A percentile compares a stretch with the other conserved stretches of the same genome.
Conservation (phyloP, 129 eudicot genomes). For the Dittrichia graveolens region DNA sequence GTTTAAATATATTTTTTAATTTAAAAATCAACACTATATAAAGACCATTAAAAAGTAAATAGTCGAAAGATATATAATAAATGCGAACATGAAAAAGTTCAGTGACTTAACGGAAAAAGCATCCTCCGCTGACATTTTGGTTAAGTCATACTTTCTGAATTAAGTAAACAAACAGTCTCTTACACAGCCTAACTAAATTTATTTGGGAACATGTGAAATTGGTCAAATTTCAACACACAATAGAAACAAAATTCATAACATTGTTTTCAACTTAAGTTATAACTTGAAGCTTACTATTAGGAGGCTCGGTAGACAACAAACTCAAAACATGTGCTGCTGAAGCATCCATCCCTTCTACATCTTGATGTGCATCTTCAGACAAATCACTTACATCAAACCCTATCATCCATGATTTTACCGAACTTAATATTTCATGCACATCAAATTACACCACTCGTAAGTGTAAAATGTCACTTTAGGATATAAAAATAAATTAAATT, state of each 20-base stretch:
- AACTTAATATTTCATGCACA: constrained; percentile 11
- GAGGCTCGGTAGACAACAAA: constrained; percentile 71
- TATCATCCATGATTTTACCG: constrained; percentile 32
- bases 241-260: neutral
- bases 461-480: neutral
- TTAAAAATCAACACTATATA: too few species aligned
- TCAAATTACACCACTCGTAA: neutral
- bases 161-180: too few species aligned
- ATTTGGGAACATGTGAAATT: neutral
- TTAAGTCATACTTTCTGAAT: too few species aligned
- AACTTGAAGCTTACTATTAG: constrained; percentile 52
- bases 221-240: constrained; percentile 6
- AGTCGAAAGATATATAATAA: too few species aligned
- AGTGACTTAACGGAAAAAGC: too few species aligned
- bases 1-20: too few species aligned
- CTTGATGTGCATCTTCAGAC: constrained; percentile 75
- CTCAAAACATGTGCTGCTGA: constrained; percentile 83
- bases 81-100: too few species aligned
- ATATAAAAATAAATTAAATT: constrained; percentile 4
- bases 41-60: too few species aligned
- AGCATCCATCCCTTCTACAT: constrained; percentile 80
- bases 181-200: too few species aligned
- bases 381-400: constrained; percentile 87
- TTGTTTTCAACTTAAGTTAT: neutral
- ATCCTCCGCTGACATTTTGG: too few species aligned